Evolutionary conservation across 2,329 filamentous ascomycete species (phyloP), one percentile per base, ranked within the genome.

Genomic region (Fusarium hainanense): DNA sequence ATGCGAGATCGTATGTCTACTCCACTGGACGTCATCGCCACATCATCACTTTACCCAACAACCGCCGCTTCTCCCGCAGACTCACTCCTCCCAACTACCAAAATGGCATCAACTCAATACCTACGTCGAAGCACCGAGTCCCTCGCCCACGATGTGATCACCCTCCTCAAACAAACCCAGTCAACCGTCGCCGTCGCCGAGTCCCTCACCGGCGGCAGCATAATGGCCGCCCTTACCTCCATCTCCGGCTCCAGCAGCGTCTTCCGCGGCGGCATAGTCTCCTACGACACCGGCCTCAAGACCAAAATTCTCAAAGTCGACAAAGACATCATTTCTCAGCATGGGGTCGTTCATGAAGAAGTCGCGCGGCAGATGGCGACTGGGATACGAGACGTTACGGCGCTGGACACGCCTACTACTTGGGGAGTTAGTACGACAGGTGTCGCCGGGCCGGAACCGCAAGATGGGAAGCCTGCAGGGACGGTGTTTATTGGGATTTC

Each of bases 251-350:
- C 76, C 16, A 76, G 76, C 58, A 67, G 75, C 23, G 77, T 67
- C 20, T 78, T 79, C 55, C 77, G 77, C 47, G 77, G 77, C 41
- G 77, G 78, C 3, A 70, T 79, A 16, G 77, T 79, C 42, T 75
- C 78, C 3, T 79, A 79, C 49, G 75, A 75, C 0, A 78, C 76
- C 0, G 63, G 59, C 3, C 66, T 79, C 16, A 79, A 79, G 55
- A 60, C 71, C 4, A 41, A 57, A 4, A 69, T 79, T 11, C 71
- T 80, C 9, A 69, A 66, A 2, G 71, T 73, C 1, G 50, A 71
- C 8, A 44, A 40, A n/a, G 50, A 32, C 4, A 56, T 71, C 8
- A 65, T 72, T 14, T 30, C 47, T 4, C 47, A 57, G 13, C 47
- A 67, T 6, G 72, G 67, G 1, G 58, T 65, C 18, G 63, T 74